Conservation (phyloP, 805 yeast genomes). For the Candida railenensis region DNA sequence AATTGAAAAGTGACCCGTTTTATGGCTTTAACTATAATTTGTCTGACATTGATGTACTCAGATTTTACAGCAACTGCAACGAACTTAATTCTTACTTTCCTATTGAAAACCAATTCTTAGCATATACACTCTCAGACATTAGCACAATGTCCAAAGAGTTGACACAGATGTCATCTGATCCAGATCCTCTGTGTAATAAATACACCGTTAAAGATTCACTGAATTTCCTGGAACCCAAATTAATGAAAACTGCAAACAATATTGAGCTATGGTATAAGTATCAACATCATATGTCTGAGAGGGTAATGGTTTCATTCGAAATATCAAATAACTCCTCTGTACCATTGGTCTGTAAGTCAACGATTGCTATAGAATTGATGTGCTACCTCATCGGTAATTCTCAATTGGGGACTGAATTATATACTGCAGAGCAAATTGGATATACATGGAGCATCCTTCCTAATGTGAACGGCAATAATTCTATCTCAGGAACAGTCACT, state of each 20-base stretch:
- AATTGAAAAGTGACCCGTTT: constrained; percentile 29
- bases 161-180: not conserved
- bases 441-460: constrained; percentile 58
- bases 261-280: constrained; percentile 54
- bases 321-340: not conserved
- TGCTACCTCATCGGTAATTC: constrained; percentile 43
- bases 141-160: not conserved
- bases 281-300: constrained; percentile 20
- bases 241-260: constrained; percentile 16
- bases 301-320: constrained; percentile 8
- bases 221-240: not conserved
- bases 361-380: constrained; percentile 54
- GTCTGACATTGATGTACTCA: constrained; percentile 3
- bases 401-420: constrained; percentile 41
- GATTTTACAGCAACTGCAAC: not conserved
- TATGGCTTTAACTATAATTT: constrained; percentile 45
- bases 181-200: not conserved
- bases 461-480: constrained; percentile 52
- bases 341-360: not conserved
- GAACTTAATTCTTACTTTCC: constrained; percentile 2
- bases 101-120: not conserved
- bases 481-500: constrained; percentile 49
- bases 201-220: not conserved
- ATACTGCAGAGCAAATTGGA: constrained; percentile 54
- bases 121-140: not conserved